Base-by-base conservation (phyloP, 345 rosid species). In the Capsella bursapastoris region DNA sequence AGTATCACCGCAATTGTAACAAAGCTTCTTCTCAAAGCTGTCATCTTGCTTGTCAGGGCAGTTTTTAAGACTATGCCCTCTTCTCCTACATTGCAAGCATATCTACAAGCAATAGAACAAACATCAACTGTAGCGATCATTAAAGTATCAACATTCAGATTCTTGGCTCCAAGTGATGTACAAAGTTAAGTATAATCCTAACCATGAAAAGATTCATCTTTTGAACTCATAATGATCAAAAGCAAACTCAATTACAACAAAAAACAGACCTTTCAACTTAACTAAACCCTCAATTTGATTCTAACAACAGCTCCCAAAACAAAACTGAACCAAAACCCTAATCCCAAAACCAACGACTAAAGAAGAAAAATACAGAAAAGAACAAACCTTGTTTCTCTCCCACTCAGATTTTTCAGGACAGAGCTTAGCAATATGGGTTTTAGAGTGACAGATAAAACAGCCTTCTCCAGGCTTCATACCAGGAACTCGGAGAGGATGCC, bases 381-480 rank as follows among this genome's bases (percentile, higher is more conserved):
- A 49, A 12, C 79, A 59, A 71, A 95, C 97, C 97, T 87, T 95
- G 69, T 92, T 85, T 82, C 72, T 90, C 48, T 90, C 97, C 97
- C 99, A 95, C 69, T 90, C 90, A 52, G 85, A 83, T 41, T 95
- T 95, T 71, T 87, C 63, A 27, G 97, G 97, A 63, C 96, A 95
- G 59, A 72, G 78, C 70, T 91, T 95, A 71, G 99, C 97, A 8
- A 95, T 89, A 73, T 92, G 97, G 57, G 89, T 89, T 72, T 83
- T 72, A 29, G 79, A 93, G 43, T 89, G 88, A 80, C 97, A 92
- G 13, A 95, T 92, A 67, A 65, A 95, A 74, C 99, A 95, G 15
- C 92, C 86, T 73, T 90, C 96, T 12, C 97, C 99, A 14, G 99
- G 97, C 78, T 82, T 95, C 97, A 92, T 86, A 34, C 99, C 99